Conservation (phyloP, 306 rosid genomes). For the Rosa chinensis region DNA sequence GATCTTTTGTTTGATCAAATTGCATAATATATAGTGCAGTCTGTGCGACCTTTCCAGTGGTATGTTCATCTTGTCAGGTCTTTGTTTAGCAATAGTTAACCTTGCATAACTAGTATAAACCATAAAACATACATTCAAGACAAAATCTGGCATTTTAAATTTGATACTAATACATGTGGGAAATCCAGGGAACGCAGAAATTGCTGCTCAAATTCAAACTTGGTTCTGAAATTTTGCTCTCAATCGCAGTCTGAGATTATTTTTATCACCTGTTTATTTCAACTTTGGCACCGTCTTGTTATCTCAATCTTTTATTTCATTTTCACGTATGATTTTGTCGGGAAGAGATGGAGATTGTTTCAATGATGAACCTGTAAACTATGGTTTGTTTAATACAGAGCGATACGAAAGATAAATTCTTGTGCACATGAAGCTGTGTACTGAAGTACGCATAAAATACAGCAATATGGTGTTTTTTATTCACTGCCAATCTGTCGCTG, state of each 20-base stretch:
- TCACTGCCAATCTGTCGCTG: not conserved
- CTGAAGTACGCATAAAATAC: not conserved
- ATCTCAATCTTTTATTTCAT: not conserved
- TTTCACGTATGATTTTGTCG: slow-evolving; percentile 2
- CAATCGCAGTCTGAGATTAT: not conserved
- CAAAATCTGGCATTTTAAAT: not conserved
- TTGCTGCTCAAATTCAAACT: not conserved
- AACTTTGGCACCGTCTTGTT: not conserved
- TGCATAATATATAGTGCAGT: slow-evolving; percentile 19
- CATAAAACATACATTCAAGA: not conserved
- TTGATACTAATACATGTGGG: not conserved
- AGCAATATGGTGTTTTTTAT: not conserved
- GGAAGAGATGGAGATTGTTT: slow-evolving; percentile 1
- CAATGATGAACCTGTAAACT: slow-evolving; percentile 1
- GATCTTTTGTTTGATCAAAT: slow-evolving; percentile 27
- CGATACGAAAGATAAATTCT: not conserved
- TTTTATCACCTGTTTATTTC: not conserved
- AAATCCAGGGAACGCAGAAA: not conserved
- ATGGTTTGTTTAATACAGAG: not conserved
- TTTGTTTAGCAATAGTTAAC: too few species aligned
- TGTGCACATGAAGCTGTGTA: slow-evolving; percentile 7
- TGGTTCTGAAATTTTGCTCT: not conserved
- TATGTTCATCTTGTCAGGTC: not conserved
- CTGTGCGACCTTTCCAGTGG: not conserved
- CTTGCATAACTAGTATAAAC: not conserved